Evolutionary conservation across 768 basidiomycete genomes (phyloP).

Genomic region (Boletus sensibilis): DNA sequence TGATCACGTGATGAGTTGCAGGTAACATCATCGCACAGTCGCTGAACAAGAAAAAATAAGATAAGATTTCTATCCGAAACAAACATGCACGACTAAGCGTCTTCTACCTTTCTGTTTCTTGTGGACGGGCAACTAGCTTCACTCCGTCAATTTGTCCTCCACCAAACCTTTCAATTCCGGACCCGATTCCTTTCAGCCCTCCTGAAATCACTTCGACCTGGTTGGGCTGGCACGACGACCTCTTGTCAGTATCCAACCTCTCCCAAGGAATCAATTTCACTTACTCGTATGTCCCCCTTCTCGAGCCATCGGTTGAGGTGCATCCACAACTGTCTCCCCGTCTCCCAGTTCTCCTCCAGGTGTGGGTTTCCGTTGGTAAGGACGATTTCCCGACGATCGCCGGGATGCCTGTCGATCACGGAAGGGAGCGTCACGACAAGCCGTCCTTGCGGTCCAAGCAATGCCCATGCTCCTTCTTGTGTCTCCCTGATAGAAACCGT

Average conservation of each 20-base stretch:
- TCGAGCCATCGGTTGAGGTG: conserved; percentile 30
- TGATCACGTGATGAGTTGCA: conserved; percentile 19
- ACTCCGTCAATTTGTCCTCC: conserved; percentile 42
- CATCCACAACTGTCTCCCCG: conserved; percentile 32
- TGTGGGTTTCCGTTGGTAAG: conserved; percentile 35
- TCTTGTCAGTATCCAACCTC: neutral
- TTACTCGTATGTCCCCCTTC: conserved; percentile 32
- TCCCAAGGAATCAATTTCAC: neutral
- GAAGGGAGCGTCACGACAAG: conserved; percentile 36
- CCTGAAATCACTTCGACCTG: conserved; percentile 39
- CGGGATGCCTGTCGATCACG: conserved; percentile 27
- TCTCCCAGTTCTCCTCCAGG: conserved; percentile 34
- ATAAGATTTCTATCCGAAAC: conserved; percentile 27
- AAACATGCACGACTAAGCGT: conserved; percentile 17
- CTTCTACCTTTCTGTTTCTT: conserved; percentile 41
- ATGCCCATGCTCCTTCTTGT: conserved; percentile 36
- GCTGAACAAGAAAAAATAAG: conserved; percentile 22
- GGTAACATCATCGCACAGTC: conserved; percentile 22
- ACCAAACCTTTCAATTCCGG: conserved; percentile 42
- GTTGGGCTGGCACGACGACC: conserved; percentile 38
- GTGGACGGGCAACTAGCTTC: conserved; percentile 45
- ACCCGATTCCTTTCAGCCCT: conserved; percentile 43
- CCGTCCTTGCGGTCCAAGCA: conserved; percentile 39
- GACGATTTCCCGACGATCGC: conserved; percentile 31
- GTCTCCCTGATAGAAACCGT: conserved; percentile 39